phyloP scores from a whole-genome alignment of 371 early-diverging fungal species.

The Apophysomyces sp. region DNA sequence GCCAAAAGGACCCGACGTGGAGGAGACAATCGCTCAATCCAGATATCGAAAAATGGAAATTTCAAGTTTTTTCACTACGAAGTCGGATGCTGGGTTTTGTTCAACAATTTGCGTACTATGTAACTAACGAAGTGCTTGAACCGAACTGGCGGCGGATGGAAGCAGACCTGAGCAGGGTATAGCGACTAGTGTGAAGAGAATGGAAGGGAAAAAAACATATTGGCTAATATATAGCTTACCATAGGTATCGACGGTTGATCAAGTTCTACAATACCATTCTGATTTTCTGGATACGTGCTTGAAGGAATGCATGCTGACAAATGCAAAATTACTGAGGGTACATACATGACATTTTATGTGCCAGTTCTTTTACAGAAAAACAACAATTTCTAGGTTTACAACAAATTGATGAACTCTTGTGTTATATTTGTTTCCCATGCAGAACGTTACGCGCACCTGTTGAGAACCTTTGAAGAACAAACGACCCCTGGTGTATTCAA shows the following conservation, averaged over 20 bases:
- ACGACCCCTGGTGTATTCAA: conserved; percentile 39
- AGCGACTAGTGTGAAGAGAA: background rate
- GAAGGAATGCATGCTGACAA: conserved; percentile 89
- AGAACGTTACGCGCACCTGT: conserved; percentile 43
- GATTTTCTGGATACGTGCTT: conserved; percentile 87
- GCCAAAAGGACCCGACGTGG: conserved; percentile 50
- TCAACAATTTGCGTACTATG: conserved; percentile 86
- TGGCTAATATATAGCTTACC: background rate
- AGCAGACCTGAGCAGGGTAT: conserved; percentile 50
- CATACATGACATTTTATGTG: background rate
- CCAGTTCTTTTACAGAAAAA: background rate
- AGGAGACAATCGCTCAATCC: conserved; percentile 18
- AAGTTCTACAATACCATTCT: conserved; percentile 77
- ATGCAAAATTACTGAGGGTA: conserved; percentile 77
- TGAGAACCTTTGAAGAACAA: conserved; percentile 43
- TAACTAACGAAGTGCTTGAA: conserved; percentile 87
- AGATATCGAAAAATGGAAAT: conserved; percentile 57
- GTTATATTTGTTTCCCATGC: conserved; percentile 64
- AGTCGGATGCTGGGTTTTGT: conserved; percentile 82
- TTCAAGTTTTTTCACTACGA: conserved; percentile 67
- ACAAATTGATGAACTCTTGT: conserved; percentile 68
- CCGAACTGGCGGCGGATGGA: conserved; percentile 81
- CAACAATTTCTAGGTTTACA: conserved; percentile 54
- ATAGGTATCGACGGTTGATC: conserved; percentile 77
- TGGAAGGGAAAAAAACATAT: conserved; percentile 10